Base-by-base conservation (phyloP, 768 basidiomycete species). In the Lactarius sp. region DNA sequence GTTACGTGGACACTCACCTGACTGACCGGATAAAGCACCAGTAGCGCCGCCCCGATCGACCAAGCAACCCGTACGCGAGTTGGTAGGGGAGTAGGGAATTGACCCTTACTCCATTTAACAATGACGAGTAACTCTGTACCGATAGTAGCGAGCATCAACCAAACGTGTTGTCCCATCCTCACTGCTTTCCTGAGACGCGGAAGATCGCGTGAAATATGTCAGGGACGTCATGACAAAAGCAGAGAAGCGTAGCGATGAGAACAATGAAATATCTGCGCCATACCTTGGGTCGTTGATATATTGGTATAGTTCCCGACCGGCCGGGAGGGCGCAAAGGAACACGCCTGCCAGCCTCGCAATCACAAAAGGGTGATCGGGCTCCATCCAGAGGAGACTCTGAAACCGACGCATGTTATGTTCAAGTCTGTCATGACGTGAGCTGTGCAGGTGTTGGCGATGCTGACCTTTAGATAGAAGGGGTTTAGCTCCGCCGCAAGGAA, bases 161-260 rank as follows among this genome's bases (percentile, higher is more conserved):
- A 93, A 39, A 87, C 85, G 71, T 94, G 92, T 68, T 92, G 89
- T 2, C 92, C 92, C 92, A 94, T 93, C 61, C 92, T 82, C 66
- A 86, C 85, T n/a, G 89, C 86, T 68, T 80, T 85, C 70, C 92
- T 93, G 70, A 34, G 41, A 54, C 10, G 64, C 64, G 54, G 59
- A 60, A 55, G 59, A 65, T 65, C 59, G 64, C 64, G 63, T 55
- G 54, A 60, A 64, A 60, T 39, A 41, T 34, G 67, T 64, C 53
- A 59, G 49, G 61, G 54, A 60, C 33, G 31, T 13, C 61, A 33
- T 53, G 49, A 61, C 46, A 51, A 54, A 54, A 54, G n/a, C 31
- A 13, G 31, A 59, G 52, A 64, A 59, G 57, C 58, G 22, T 18
- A 37, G 22, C 20, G 52, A 37, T 18, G 52, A 53, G 37, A 59